Base-by-base conservation (phyloP, 495 filamentous ascomycete species). In the Podospora australis region DNA sequence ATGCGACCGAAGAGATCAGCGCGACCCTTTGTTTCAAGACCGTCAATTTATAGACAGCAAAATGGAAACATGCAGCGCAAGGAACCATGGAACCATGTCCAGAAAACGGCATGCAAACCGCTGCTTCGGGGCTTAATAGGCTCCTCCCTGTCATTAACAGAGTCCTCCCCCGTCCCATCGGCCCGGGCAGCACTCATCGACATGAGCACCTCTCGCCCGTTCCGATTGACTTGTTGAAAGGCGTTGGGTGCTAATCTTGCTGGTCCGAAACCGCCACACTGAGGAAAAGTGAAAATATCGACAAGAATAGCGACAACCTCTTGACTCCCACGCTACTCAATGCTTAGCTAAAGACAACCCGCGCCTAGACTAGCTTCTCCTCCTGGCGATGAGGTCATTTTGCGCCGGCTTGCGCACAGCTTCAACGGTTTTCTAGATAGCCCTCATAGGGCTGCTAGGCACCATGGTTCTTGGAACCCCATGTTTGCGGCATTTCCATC, bases 371-470 rank as follows among this genome's bases (percentile, higher is more conserved):
- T 30, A 13, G 4, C 14, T 17, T 39, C 21, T 39, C 17, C 20
- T 11, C 19, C 30, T 23, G 2, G n/a, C 48, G 57, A 54, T 60
- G 57, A 57, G 47, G 49, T 49, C 54, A 57, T 60, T 21, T 48
- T 44, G 28, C 26, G 46, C 29, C 46, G 30, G 39, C 9, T 19
- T 49, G 49, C 49, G 39, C 29, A 23, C 49, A 35, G 29, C 42
- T 43, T 54, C 35, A 51, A 39, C 22, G 16, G 25, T 39, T 35
- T 26, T 52, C 25, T 24, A 8, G 17, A 35, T 11, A 4, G 2
- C 1, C 11, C 24, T 6, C 11, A 34, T 34, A 34, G 30, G 30
- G 30, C 30, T 34, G 30, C 30, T 4, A 34, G 26, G 16, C 2
- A 34, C 30, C 29, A 43, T 11, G 23, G 39, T 23, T 46, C 25